phyloP scores from a whole-genome alignment of 495 filamentous ascomycete species.

The Daldinia caldariorum region DNA sequence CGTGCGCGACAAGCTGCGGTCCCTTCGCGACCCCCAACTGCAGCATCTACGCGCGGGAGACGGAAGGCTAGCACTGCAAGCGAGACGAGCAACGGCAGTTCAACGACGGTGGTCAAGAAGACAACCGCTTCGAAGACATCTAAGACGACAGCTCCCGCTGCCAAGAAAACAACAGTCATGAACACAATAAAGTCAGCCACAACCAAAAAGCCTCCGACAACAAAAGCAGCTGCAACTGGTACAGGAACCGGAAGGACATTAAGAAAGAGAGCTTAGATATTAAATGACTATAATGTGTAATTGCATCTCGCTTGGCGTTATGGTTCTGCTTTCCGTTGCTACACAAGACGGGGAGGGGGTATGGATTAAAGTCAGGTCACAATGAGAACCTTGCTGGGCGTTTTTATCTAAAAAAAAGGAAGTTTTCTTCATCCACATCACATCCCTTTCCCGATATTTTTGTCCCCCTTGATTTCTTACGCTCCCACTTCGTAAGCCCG shows the following conservation, averaged over 20 bases:
- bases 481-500: conserved; percentile 15
- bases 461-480: not conserved
- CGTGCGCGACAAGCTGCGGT: conserved; percentile 52
- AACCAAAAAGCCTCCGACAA: conserved; percentile 54
- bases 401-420: conserved; percentile 18
- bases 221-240: conserved; percentile 44
- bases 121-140: conserved; percentile 47
- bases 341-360: conserved; percentile 1
- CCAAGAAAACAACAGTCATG: conserved; percentile 55
- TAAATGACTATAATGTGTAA: conserved; percentile 31
- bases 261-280: conserved; percentile 57
- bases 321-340: conserved; percentile 15
- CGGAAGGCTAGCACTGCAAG: conserved; percentile 59
- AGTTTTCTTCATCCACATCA: not conserved
- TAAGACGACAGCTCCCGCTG: conserved; percentile 51
- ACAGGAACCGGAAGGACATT: conserved; percentile 58
- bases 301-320: conserved; percentile 29
- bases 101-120: conserved; percentile 57
- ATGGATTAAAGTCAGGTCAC: conserved; percentile 31
- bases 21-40: conserved; percentile 39
- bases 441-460: conserved; percentile 4
- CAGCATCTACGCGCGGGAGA: conserved; percentile 52
- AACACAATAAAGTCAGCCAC: conserved; percentile 53
- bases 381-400: conserved; percentile 38
- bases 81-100: conserved; percentile 62